Percentiles rank a stretch among this genome's conserved stretches.
Evolutionary conservation across 805 yeast genomes (phyloP).

Genomic region (Teunomyces kruisii): DNA sequence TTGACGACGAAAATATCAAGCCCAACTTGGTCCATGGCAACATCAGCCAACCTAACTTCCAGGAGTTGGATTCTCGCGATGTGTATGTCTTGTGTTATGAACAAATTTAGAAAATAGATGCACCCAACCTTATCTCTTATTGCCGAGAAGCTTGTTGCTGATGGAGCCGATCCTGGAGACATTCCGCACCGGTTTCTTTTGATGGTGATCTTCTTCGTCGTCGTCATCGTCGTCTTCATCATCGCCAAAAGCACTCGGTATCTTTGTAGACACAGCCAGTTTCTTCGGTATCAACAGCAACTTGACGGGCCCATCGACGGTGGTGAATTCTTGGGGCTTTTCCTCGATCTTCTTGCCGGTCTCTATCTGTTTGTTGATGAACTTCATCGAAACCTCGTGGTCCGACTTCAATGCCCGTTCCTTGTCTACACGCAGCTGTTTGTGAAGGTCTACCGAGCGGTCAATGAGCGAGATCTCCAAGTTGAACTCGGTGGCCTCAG

Average conservation of each 20-base stretch:
- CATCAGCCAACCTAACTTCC: conserved; percentile 28
- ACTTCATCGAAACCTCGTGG: conserved; percentile 41
- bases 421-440: conserved; percentile 40
- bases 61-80: conserved; percentile 48
- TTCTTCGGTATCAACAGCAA: conserved; percentile 10
- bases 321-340: neutral
- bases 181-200: neutral
- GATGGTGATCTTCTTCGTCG: neutral
- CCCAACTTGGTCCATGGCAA: conserved; percentile 48
- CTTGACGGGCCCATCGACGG: conserved; percentile 20
- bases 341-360: conserved; percentile 30
- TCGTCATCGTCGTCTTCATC: conserved; percentile 9
- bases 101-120: conserved; percentile 15
- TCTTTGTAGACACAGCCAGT: neutral
- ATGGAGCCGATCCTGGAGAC: conserved; percentile 6
- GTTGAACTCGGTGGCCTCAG: conserved; percentile 36
- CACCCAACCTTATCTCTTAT: neutral
- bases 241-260: conserved; percentile 8
- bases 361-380: conserved; percentile 55
- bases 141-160: conserved; percentile 6
- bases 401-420: conserved; percentile 41
- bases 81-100: conserved; percentile 74
- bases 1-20: conserved; percentile 68
- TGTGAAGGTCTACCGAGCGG: conserved; percentile 2
- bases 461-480: conserved; percentile 34